A percentile compares a stretch with the other conserved stretches of the same genome.
Conservation (phyloP, 257 asterid species). For the Euphrasia confusa region DNA sequence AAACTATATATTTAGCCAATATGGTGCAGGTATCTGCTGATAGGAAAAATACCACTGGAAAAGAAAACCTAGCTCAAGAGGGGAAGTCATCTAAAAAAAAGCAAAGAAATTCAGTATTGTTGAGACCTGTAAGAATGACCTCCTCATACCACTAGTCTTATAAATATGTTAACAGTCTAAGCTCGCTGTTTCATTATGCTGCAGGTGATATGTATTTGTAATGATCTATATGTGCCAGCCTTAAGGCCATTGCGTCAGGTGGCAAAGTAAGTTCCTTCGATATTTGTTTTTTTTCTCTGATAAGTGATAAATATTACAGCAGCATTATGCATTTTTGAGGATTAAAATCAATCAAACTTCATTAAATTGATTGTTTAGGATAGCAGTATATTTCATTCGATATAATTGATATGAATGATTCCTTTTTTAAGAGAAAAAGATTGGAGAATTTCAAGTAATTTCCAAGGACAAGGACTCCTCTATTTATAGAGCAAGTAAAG, state of each 20-base stretch:
- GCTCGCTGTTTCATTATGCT: constrained; percentile 26
- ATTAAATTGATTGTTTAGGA: neutral
- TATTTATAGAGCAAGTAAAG: no score
- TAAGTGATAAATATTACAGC: constrained; percentile 15
- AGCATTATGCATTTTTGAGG: neutral
- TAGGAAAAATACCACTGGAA: constrained; percentile 55
- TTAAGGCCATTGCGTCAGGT: constrained; percentile 91
- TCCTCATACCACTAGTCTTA: constrained; percentile 21
- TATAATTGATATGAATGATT: neutral
- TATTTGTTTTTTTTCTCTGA: constrained; percentile 7
- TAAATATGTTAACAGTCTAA: constrained; percentile 27
- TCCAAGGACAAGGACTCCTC: no score
- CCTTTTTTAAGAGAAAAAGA: no score
- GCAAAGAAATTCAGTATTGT: constrained; percentile 47
- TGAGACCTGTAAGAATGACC: constrained; percentile 74
- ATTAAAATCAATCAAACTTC: neutral
- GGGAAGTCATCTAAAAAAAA: constrained; percentile 60
- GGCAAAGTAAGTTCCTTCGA: constrained; percentile 67
- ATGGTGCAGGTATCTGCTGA: constrained; percentile 74
- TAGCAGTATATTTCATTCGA: neutral
- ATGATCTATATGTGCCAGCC: constrained; percentile 91
- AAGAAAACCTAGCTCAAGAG: constrained; percentile 56
- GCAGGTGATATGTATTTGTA: constrained; percentile 94
- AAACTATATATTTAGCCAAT: constrained; percentile 18
- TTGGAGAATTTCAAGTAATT: no score